Evolutionary conservation across 257 asterid genomes (phyloP).

Genomic region (Perilla frutescens): DNA sequence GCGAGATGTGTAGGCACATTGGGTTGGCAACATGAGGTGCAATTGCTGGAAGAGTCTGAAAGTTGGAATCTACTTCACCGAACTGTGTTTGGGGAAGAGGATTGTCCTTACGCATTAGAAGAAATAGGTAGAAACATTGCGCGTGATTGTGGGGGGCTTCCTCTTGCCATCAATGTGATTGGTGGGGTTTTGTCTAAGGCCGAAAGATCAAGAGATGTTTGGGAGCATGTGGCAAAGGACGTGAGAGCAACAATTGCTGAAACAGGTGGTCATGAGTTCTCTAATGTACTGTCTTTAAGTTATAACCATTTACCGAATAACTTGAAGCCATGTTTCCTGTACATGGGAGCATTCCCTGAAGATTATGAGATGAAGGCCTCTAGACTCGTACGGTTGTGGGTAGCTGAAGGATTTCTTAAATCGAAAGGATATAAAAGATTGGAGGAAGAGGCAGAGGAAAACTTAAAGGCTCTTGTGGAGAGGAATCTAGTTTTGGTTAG

Average conservation of each 20-base stretch:
- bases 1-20: too few species aligned
- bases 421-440: background rate
- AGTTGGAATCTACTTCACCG: constrained; percentile 26
- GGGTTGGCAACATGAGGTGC: too few species aligned
- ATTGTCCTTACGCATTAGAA: constrained; percentile 24
- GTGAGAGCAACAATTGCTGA: too few species aligned
- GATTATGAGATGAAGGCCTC: background rate
- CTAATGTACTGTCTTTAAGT: too few species aligned
- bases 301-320: too few species aligned
- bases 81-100: constrained; percentile 28
- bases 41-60: too few species aligned
- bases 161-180: too few species aligned
- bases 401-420: constrained; percentile 31
- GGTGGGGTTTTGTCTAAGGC: too few species aligned
- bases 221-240: too few species aligned
- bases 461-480: constrained; percentile 6
- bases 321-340: constrained; percentile 32
- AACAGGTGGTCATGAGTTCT: too few species aligned
- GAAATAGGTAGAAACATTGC: constrained; percentile 19
- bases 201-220: too few species aligned
- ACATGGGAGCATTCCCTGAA: constrained; percentile 29
- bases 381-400: constrained; percentile 23
- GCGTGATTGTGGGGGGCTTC: background rate
- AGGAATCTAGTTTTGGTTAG: background rate
- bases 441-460: constrained; percentile 1